Base-by-base conservation (phyloP, 2,329 filamentous ascomycete species). In the Pseudogymnoascus sp. region DNA sequence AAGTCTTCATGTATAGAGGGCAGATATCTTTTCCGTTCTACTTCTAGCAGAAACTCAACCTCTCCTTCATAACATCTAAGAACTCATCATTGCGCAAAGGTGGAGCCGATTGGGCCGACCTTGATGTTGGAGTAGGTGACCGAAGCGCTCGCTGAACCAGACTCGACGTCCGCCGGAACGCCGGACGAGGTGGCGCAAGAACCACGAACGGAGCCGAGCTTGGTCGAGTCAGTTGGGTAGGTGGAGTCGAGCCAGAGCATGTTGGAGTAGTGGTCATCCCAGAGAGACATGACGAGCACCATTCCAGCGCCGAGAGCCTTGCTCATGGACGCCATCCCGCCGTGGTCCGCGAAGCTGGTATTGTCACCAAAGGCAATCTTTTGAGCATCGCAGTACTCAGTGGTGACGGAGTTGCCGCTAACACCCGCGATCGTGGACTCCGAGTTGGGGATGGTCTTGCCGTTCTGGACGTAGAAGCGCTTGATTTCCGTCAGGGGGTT, bases 191-290 rank as follows among this genome's bases (percentile, higher is more conserved):
- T 79, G 59, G 77, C 64, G 73, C 85, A 87, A 42, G 77, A 75
- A 63, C 85, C 85, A 70, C 85, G 82, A 45, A 76, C 75, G 64
- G 77, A 74, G 67, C 85, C 84, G 29, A 77, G 77, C 1, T 66
- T 67, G 62, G 77, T 78, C 29, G 76, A 69, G 66, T 75, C 72
- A 65, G 78, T 77, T 59, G 87, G 86, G 78, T 83, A 88, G 72
- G 77, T 82, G 65, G 82, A 83, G 78, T 91, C 88, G 69, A 91
- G 82, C 88, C 88, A 91, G 70, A 88, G 81, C 87, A 91, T 90
- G 76, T 87, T 81, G 70, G 83, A 76, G 65, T 81, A 75, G 75
- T 89, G 82, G 66, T 79, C 77, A 65, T 77, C 74, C 81, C 81
- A 83, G 64, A 86, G 76, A 16, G 78, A 81, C 78, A 89, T 80